Base-by-base conservation (phyloP, 176 grass and related monocot species). In the Bolboschoenus planiculmis region DNA sequence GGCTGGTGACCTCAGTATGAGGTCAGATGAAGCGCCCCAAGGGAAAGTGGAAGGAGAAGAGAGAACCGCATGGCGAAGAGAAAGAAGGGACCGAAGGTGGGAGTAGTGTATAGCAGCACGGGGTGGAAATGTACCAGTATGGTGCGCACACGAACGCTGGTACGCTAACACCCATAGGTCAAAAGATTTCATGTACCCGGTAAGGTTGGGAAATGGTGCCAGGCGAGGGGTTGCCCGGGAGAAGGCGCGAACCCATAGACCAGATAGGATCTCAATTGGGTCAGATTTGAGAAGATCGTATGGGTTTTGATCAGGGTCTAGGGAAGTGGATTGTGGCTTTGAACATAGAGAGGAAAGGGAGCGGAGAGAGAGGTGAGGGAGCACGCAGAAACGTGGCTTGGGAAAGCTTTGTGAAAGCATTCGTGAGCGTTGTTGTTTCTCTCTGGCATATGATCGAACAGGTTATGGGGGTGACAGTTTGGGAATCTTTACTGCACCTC, bases 151-250 rank as follows among this genome's bases (percentile, higher is more conserved):
- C 56, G 96, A 57, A 21, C 89, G 92, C 86, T 99, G 90, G 90
- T 95, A 93, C 46, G 96, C 94, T 56, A 95, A 89, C 40, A 99
- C 82, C 96, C 92, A 99, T 20, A 99, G 89, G 60, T 95, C 92
- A 62, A 95, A 90, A 85, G 91, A 89, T 72, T 88, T 87, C 84
- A 90, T 84, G 84, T 93, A 95, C 18, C 92, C 92, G 35, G 96
- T 95, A 85, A 99, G 96, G 82, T 93, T 93, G 47, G 96, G 84
- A 83, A 99, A 89, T 4, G 87, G 86, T 54, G 82, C 2, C 9
- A 65, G 7, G 4, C 10, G 79, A 46, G 50, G 60, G 4, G 83
- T 77, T 23, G 78, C 78, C 20, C 87, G 89, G 33, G 86, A 84
- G 89, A 93, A 99, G 82, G 93, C 91, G 68, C 87, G 89, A 34